Conservation (phyloP, 1,284 basidiomycete genomes). For the Microbotryomycetes sp. region DNA sequence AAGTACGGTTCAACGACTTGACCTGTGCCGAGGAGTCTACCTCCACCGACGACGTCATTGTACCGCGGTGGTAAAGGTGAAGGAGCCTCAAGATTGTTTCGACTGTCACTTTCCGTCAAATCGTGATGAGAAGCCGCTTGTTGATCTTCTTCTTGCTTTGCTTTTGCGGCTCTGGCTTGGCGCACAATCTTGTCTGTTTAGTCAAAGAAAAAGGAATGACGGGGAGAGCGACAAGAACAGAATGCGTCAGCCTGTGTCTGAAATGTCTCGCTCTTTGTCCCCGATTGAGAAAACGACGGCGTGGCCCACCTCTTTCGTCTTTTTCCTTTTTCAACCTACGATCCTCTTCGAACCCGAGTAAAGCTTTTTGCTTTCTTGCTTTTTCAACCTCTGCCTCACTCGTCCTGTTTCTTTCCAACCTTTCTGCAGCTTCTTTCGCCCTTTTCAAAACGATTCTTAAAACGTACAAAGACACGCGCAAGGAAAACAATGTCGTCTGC, state of each 20-base stretch:
- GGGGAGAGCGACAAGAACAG: neutral
- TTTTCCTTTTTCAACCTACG: conserved; percentile 9
- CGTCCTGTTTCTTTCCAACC: conserved; percentile 20
- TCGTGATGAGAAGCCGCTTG: too few species aligned
- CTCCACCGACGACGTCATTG: neutral
- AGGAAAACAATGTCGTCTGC: conserved; percentile 7
- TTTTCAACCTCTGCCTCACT: conserved; percentile 18
- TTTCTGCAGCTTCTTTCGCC: conserved; percentile 20
- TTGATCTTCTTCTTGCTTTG: neutral
- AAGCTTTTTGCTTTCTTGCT: conserved; percentile 13
- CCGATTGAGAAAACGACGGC: neutral
- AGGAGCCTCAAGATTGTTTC: too few species aligned
- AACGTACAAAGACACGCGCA: neutral
- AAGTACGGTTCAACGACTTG: neutral
- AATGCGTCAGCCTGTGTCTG: too few species aligned
- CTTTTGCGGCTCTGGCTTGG: neutral
- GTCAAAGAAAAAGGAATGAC: neutral
- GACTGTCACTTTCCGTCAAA: too few species aligned
- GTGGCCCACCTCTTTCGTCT: conserved; percentile 20
- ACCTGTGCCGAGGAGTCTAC: neutral
- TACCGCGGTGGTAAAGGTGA: neutral
- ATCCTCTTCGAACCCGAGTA: conserved; percentile 25
- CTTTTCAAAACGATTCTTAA: conserved; percentile 1
- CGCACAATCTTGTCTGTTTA: neutral
- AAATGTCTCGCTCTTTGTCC: too few species aligned